These are phyloP conservation scores for Apiospora arundinis DNA, from an alignment of 2,329 filamentous ascomycete species.

Conservation along the genomic window DNA sequence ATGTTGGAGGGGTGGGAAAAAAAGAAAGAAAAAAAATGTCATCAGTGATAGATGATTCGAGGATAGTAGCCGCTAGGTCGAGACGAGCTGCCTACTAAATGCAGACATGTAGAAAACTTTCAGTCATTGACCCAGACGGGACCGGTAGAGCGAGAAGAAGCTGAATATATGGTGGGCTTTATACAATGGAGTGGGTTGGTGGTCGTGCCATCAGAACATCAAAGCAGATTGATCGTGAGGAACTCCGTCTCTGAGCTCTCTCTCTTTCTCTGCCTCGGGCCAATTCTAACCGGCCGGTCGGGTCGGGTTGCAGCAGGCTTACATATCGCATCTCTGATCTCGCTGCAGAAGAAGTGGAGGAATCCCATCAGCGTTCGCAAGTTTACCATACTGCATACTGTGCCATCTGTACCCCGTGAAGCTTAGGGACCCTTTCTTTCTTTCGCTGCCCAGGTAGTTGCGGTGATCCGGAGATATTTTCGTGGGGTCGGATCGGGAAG, in stretches of 20 bases:
- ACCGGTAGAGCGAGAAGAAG: background rate
- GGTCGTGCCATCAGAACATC: background rate
- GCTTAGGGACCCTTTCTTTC: background rate
- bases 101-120: background rate
- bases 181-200: background rate
- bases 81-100: background rate
- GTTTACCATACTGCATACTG: background rate
- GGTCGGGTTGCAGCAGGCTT: conserved; percentile 9
- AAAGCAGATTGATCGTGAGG: background rate
- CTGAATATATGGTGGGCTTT: background rate
- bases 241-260: background rate
- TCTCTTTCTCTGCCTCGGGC: background rate
- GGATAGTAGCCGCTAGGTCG: background rate
- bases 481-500: conserved; percentile 12
- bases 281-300: conserved; percentile 7
- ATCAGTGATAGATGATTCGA: background rate
- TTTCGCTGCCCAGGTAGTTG: background rate
- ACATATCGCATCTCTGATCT: background rate
- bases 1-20: background rate
- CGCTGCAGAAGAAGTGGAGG: conserved; percentile 12
- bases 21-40: background rate
- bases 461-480: conserved; percentile 9
- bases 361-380: background rate
- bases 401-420: conserved; percentile 1
- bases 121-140: background rate